Conservation (phyloP, 805 yeast species). For the Spathaspora arborariae region DNA sequence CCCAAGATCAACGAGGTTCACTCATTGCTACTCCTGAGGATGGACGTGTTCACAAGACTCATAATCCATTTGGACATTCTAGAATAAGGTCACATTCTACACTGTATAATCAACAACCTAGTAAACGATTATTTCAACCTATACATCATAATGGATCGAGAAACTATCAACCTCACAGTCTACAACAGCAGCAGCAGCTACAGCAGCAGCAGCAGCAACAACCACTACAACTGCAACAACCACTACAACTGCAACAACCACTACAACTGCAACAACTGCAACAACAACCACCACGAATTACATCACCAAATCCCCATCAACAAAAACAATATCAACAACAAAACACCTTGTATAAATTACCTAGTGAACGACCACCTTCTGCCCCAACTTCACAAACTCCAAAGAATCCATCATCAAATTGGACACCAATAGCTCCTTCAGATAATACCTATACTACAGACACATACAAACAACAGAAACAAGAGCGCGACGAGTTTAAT, state of each 20-base stretch:
- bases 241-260: not conserved
- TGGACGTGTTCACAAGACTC: not conserved
- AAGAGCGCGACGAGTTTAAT: constrained; percentile 1
- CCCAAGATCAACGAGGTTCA: constrained; percentile 1
- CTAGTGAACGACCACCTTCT: not conserved
- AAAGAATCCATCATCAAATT: constrained; percentile 11
- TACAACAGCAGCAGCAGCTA: no score
- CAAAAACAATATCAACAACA: not conserved
- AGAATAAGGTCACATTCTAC: constrained; percentile 3
- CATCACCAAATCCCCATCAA: not conserved
- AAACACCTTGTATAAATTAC: not conserved
- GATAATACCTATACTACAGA: not conserved
- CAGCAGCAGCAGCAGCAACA: not conserved
- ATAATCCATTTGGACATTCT: constrained; percentile 3
- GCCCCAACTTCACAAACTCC: not conserved
- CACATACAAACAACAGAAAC: not conserved
- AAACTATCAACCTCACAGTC: not conserved
- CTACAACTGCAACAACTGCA: not conserved
- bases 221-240: not conserved
- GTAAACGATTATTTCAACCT: constrained; percentile 3
- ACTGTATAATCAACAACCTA: not conserved
- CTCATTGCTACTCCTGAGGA: not conserved
- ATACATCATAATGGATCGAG: constrained; percentile 3
- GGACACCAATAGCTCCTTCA: constrained; percentile 17
- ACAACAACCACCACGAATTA: not conserved